phyloP scores from a whole-genome alignment of 177 flowering plant species.

The Tripterygium wilfordii region DNA sequence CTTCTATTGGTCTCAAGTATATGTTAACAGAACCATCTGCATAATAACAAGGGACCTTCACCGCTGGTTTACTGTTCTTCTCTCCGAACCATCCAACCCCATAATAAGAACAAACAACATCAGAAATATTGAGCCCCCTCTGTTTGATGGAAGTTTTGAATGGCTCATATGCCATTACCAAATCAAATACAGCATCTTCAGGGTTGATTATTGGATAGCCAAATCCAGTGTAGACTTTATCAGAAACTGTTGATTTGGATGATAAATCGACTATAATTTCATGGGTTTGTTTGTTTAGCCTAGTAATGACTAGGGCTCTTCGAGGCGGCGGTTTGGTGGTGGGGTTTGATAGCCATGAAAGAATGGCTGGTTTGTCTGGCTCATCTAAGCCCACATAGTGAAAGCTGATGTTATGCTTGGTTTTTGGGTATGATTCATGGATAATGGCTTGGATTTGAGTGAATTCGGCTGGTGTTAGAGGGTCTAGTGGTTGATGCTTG shows the following conservation, averaged over 20 bases:
- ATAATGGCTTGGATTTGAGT: slow-evolving; percentile 13
- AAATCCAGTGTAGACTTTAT: slow-evolving; percentile 21
- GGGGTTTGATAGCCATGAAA: slow-evolving; percentile 27
- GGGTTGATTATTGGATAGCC: slow-evolving; percentile 42
- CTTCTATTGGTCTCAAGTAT: slow-evolving; percentile 44
- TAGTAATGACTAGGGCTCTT: slow-evolving; percentile 32
- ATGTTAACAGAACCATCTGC: slow-evolving; percentile 32
- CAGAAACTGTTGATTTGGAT: slow-evolving; percentile 8
- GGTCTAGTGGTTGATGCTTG: slow-evolving; percentile 46
- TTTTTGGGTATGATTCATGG: slow-evolving; percentile 9
- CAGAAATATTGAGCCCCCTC: slow-evolving; percentile 18
- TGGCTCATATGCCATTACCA: slow-evolving; percentile 22
- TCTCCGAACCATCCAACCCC: slow-evolving; percentile 18
- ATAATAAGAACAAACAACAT: slow-evolving; percentile 9
- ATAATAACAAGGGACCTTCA: slow-evolving; percentile 23
- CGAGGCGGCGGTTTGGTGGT: slow-evolving; percentile 29
- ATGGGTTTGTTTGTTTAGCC: slow-evolving; percentile 20
- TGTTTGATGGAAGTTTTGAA: slow-evolving; percentile 28
- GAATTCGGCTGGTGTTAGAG: slow-evolving; percentile 44
- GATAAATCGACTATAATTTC: slow-evolving; percentile 42
- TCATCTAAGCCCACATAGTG: slow-evolving; percentile 52
- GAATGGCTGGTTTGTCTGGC: slow-evolving; percentile 36
- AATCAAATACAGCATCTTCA: slow-evolving; percentile 30
- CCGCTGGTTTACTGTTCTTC: background rate
- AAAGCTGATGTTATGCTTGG: slow-evolving; percentile 27